Evolutionary conservation across 352 stramenopile genomes (phyloP).

Genomic region (Plasmopara halstedii): DNA sequence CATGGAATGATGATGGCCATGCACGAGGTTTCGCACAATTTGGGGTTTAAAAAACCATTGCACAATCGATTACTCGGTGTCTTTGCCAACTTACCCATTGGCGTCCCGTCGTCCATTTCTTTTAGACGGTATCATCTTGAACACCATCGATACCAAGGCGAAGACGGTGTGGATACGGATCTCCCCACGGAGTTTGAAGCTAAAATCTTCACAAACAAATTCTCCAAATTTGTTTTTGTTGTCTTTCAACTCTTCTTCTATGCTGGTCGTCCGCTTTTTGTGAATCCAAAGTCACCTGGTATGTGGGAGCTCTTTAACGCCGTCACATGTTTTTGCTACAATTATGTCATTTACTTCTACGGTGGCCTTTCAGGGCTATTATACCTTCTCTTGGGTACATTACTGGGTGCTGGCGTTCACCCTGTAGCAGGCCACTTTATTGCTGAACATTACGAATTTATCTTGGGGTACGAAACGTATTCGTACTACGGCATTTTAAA

Average conservation of each 20-base stretch:
- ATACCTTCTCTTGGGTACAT: conserved; percentile 88
- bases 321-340: conserved; percentile 72
- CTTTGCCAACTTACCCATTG: conserved; percentile 90
- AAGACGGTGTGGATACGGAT: conserved; percentile 91
- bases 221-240: conserved; percentile 90
- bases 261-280: conserved; percentile 85
- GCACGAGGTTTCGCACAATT: conserved; percentile 95
- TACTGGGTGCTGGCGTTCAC: conserved; percentile 91
- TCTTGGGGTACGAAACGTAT: conserved; percentile 94
- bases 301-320: conserved; percentile 88
- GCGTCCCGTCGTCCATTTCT: conserved; percentile 86
- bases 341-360: conserved; percentile 69
- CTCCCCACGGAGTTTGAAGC: conserved; percentile 89
- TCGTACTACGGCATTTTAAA: conserved; percentile 98
- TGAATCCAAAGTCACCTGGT: conserved; percentile 86
- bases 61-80: conserved; percentile 90
- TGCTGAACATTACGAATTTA: conserved; percentile 95
- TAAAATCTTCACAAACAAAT: conserved; percentile 81
- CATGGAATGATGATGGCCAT: conserved; percentile 94
- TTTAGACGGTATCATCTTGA: conserved; percentile 98
- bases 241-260: conserved; percentile 93
- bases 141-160: conserved; percentile 95
- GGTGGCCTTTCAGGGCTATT: conserved; percentile 78
- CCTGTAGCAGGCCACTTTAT: conserved; percentile 97
- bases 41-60: conserved; percentile 87